Percentiles rank a stretch among this genome's conserved stretches.
phyloP scores from a whole-genome alignment of 768 basidiomycete species.

The Brasilioporus rufonigricans region DNA sequence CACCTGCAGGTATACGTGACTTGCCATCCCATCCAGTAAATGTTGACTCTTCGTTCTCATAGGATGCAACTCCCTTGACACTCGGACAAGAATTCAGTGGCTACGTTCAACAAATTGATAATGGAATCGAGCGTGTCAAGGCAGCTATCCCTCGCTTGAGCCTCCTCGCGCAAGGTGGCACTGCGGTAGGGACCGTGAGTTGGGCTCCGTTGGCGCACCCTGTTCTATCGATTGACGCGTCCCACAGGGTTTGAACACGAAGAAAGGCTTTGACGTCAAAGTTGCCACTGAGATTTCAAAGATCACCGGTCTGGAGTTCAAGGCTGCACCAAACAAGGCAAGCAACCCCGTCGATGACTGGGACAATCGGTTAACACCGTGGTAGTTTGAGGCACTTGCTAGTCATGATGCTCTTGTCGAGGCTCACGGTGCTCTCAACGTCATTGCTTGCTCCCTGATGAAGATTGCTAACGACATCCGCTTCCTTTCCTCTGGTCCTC shows the following conservation, averaged over 20 bases:
- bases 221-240: slow-evolving; percentile 8
- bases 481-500: slow-evolving; percentile 95
- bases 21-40: not conserved
- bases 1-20: slow-evolving; percentile 68
- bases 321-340: slow-evolving; percentile 98
- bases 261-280: slow-evolving; percentile 93
- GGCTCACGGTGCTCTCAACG: slow-evolving; percentile 94
- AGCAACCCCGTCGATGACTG: slow-evolving; percentile 6
- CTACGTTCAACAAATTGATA: slow-evolving; percentile 91
- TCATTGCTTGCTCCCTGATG: slow-evolving; percentile 95
- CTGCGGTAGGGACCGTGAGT: slow-evolving; percentile 94
- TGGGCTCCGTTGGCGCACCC: not conserved
- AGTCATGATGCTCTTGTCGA: slow-evolving; percentile 98
- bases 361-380: slow-evolving; percentile 4
- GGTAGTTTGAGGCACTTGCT: slow-evolving; percentile 94
- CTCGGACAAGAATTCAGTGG: slow-evolving; percentile 99
- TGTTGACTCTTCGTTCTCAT: slow-evolving; percentile 7
- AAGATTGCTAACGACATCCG: slow-evolving; percentile 99
- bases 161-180: slow-evolving; percentile 94
- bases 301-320: slow-evolving; percentile 86
- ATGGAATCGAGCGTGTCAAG: slow-evolving; percentile 84
- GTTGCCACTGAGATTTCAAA: slow-evolving; percentile 90
- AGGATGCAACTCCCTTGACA: slow-evolving; percentile 97
- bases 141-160: slow-evolving; percentile 82
- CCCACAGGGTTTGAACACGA: slow-evolving; percentile 89